Evolutionary conservation across 1,284 basidiomycete genomes (phyloP).

Genomic region (Cutaneotrichosporon mucoides): DNA sequence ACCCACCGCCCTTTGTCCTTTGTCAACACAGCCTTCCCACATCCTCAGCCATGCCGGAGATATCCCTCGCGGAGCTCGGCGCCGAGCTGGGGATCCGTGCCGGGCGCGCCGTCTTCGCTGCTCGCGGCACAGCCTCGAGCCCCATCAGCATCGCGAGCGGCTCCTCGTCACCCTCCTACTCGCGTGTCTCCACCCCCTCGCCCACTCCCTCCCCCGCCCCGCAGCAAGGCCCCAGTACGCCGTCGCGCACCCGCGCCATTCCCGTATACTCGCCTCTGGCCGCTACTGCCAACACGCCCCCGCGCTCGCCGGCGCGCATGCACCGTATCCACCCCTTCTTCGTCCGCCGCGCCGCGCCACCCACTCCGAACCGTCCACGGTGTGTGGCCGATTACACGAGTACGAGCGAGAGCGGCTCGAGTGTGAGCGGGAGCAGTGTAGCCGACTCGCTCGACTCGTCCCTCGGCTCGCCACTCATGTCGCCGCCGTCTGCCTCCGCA

Average conservation of each 20-base stretch:
- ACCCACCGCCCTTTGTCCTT: no score
- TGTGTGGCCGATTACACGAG: constrained; percentile 5
- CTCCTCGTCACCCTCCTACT: constrained; percentile 16
- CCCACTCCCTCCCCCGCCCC: background rate
- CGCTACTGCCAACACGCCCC: constrained; percentile 27
- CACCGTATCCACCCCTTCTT: constrained; percentile 6
- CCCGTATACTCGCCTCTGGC: constrained; percentile 8
- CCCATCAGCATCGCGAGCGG: constrained; percentile 23
- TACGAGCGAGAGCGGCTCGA: constrained; percentile 5
- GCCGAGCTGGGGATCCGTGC: constrained; percentile 3
- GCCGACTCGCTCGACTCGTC: background rate
- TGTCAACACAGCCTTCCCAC: background rate
- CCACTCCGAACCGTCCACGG: constrained; percentile 1
- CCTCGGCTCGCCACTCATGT: background rate
- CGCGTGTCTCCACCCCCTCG: constrained; percentile 1
- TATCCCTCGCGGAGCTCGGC: background rate
- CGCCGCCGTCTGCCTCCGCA: background rate
- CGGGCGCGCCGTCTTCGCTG: constrained; percentile 2
- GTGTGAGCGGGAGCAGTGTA: background rate
- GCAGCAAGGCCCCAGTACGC: background rate
- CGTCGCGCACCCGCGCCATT: background rate
- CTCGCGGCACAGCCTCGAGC: constrained; percentile 17
- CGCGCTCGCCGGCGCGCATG: constrained; percentile 3
- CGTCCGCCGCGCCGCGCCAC: background rate
- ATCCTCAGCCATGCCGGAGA: background rate